A percentile compares a stretch with the other conserved stretches of the same genome.
Conservation (phyloP, 2,329 filamentous ascomycete species). For the Aureobasidium lini region DNA sequence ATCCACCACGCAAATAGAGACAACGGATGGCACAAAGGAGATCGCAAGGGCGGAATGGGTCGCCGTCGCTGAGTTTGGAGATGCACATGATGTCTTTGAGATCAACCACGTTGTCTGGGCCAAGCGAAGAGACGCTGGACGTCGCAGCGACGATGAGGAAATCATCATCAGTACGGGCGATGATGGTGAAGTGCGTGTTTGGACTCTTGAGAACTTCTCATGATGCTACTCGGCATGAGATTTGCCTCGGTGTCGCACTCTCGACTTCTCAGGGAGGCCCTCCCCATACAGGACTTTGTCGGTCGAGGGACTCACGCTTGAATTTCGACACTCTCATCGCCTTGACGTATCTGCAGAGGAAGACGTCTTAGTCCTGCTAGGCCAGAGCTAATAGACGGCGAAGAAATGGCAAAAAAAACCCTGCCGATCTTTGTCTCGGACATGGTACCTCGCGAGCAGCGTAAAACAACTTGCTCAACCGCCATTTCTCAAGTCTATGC, state of each 20-base stretch:
- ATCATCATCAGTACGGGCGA: slow-evolving; percentile 87
- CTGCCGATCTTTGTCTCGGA: neutral
- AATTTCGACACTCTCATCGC: too few relatives aligned
- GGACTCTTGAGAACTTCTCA: slow-evolving; percentile 48
- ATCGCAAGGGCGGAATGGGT: slow-evolving; percentile 54
- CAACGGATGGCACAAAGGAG: slow-evolving; percentile 20
- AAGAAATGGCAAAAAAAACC: too few relatives aligned
- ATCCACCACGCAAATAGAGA: slow-evolving; percentile 21
- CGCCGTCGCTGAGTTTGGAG: slow-evolving; percentile 59
- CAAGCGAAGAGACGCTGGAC: slow-evolving; percentile 61
- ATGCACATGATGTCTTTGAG: slow-evolving; percentile 86
- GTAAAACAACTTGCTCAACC: too few relatives aligned
- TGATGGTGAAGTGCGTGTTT: slow-evolving; percentile 79
- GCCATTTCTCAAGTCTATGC: too few relatives aligned
- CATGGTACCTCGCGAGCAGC: neutral
- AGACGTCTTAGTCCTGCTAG: too few relatives aligned
- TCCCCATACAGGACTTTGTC: too few relatives aligned
- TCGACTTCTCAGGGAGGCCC: too few relatives aligned
- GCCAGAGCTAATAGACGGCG: too few relatives aligned
- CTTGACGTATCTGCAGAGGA: too few relatives aligned
- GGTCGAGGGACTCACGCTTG: too few relatives aligned
- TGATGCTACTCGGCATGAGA: neutral
- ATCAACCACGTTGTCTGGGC: slow-evolving; percentile 92
- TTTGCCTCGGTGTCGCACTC: too few relatives aligned
- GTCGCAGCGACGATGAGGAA: slow-evolving; percentile 60